Evolutionary conservation across 2,329 filamentous ascomycete genomes (phyloP), one percentile per base, ranked within the genome.

Genomic region (Furcasterigmium furcatum): DNA sequence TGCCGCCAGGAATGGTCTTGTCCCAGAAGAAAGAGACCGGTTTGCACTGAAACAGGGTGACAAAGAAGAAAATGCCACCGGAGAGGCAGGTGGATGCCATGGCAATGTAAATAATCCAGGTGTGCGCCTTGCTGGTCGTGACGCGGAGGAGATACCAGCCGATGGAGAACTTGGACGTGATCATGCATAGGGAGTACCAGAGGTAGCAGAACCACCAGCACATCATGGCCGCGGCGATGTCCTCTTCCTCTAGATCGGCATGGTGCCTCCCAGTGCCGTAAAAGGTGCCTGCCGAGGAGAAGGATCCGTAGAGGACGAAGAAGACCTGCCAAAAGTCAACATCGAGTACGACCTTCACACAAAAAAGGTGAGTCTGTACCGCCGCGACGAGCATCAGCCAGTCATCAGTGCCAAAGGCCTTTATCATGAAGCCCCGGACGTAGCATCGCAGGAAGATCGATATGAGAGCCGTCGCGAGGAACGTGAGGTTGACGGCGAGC

Each of bases 241-340:
- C 47, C 1, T 52, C 44, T 1, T 42, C 9, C 3, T 48, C 40
- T 6, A 72, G 54, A 20, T 71, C 63, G 2, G n/a, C 29, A 18
- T 54, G 55, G 48, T 71, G 67, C 4, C 63, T 58, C 4, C 70
- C 70, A 1, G 70, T 73, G 16, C 70, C 70, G 50, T 69, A 59
- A 10, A 59, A 47, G 20, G 72, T 55, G 18, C 70, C 69, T 1
- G 57, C 34, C 4, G 66, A 56, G 1, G 65, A 59, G 34, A 54
- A 63, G n/a, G 53, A 52, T 38, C 57, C 55, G 50, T 64, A 72
- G 5, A 62, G 47, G n/a, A 59, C 45, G 46, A 71, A 72, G n/a
- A 56, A 61, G 7, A 52, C 48, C 65, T 68, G 9, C 7, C n/a
- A 9, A 36, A 54, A 12, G 24, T 12, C 24, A 22, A n/a, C 38